Conservation (phyloP, 257 asterid species). For the Asclepias syriaca region DNA sequence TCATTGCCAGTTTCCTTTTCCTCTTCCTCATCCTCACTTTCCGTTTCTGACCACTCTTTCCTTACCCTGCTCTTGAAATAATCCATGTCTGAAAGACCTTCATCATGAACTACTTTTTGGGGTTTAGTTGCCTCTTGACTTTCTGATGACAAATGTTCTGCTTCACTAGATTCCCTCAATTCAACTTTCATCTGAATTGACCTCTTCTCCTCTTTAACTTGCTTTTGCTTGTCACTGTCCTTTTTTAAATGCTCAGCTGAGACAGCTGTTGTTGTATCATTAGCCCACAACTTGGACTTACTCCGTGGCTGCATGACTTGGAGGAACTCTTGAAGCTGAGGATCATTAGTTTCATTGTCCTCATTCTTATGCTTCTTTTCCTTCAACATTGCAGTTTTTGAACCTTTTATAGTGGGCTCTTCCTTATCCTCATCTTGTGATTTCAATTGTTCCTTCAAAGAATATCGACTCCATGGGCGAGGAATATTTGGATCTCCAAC, state of each 20-base stretch:
- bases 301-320: conserved; percentile 78
- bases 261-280: conserved; percentile 60
- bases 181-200: conserved; percentile 22
- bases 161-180: conserved; percentile 29
- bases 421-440: conserved; percentile 36
- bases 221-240: conserved; percentile 22
- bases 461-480: conserved; percentile 93
- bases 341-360: conserved; percentile 53
- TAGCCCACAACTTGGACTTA: conserved; percentile 89
- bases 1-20: conserved; percentile 25
- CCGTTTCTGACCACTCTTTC: conserved; percentile 68
- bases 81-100: conserved; percentile 60
- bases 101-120: conserved; percentile 35
- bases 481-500: conserved; percentile 83
- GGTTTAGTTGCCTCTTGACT: conserved; percentile 31
- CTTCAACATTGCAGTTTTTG: conserved; percentile 25
- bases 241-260: conserved; percentile 34
- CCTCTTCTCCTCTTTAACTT: conserved; percentile 24
- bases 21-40: conserved; percentile 45
- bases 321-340: conserved; percentile 75
- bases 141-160: conserved; percentile 25
- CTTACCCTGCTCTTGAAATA: conserved; percentile 69
- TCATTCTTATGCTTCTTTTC: conserved; percentile 40
- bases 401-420: conserved; percentile 23
- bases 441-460: conserved; percentile 48